Conservation (phyloP, 768 basidiomycete genomes). For the Lactarius hatsudake region DNA sequence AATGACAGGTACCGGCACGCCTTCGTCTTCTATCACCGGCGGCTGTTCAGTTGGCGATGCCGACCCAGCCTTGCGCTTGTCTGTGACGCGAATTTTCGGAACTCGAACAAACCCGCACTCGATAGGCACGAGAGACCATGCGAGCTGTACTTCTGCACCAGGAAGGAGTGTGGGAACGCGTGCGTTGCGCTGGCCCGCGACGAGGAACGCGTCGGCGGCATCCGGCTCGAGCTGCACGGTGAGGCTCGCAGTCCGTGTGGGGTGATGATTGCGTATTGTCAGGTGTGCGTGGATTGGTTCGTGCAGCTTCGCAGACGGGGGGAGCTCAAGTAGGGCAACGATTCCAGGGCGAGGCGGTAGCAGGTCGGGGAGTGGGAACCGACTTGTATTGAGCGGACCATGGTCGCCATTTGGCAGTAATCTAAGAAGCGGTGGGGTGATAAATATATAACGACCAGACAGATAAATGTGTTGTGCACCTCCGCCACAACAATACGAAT, state of each 20-base stretch:
- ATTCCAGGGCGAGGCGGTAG: slow-evolving; percentile 59
- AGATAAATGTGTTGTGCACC: slow-evolving; percentile 38
- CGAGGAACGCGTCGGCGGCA: slow-evolving; percentile 68
- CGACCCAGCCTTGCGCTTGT: slow-evolving; percentile 38
- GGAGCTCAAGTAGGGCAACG: slow-evolving; percentile 61
- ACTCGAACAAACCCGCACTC: slow-evolving; percentile 67
- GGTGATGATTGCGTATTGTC: slow-evolving; percentile 63
- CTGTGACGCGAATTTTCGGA: slow-evolving; percentile 59
- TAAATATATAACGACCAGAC: slow-evolving; percentile 5
- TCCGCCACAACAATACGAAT: slow-evolving; percentile 64
- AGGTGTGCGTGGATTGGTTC: slow-evolving; percentile 52
- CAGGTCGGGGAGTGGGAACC: slow-evolving; percentile 59
- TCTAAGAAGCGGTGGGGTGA: slow-evolving; percentile 36
- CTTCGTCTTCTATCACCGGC: slow-evolving; percentile 58
- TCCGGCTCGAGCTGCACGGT: slow-evolving; percentile 72
- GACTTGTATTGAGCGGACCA: slow-evolving; percentile 48
- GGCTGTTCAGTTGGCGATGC: background rate
- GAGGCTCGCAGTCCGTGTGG: slow-evolving; percentile 63
- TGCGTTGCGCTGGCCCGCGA: slow-evolving; percentile 69
- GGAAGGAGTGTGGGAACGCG: slow-evolving; percentile 73
- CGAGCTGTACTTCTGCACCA: slow-evolving; percentile 59
- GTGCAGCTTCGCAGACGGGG: slow-evolving; percentile 64
- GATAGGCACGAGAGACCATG: slow-evolving; percentile 69
- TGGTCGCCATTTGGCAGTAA: slow-evolving; percentile 43
- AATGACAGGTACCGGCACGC: slow-evolving; percentile 63